phyloP scores from a whole-genome alignment of 306 rosid species.

The Glycine tomentella region DNA sequence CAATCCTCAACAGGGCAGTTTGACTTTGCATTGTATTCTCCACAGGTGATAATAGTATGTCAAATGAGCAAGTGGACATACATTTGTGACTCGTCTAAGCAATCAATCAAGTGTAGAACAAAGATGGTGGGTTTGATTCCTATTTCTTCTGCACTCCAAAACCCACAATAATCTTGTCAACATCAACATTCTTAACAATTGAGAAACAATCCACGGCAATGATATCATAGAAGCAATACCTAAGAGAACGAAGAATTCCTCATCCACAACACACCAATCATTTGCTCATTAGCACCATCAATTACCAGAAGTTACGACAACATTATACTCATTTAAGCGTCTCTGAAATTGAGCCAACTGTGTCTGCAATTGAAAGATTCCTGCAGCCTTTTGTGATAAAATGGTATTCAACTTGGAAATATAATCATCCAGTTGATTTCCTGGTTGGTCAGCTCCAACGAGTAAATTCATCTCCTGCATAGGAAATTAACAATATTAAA shows the following conservation, averaged over 20 bases:
- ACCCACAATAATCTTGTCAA: conserved; percentile 38
- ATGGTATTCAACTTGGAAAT: conserved; percentile 72
- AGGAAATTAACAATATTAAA: conserved; percentile 32
- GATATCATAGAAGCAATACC: conserved; percentile 42
- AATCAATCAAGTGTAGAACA: neutral
- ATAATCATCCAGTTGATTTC: conserved; percentile 80
- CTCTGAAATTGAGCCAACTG: conserved; percentile 84
- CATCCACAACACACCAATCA: conserved; percentile 34
- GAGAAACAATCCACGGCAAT: conserved; percentile 44
- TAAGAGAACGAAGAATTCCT: conserved; percentile 33
- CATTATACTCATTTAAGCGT: conserved; percentile 74
- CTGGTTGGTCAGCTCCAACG: conserved; percentile 84
- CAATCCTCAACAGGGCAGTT: conserved; percentile 41
- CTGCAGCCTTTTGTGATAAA: conserved; percentile 84
- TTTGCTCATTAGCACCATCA: conserved; percentile 46
- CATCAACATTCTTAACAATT: conserved; percentile 21
- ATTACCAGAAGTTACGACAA: conserved; percentile 64
- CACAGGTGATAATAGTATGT: conserved; percentile 32
- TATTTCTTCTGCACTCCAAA: conserved; percentile 33
- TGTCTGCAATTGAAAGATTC: conserved; percentile 80
- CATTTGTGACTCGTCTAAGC: conserved; percentile 34
- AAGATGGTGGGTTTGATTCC: conserved; percentile 9
- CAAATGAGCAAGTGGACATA: conserved; percentile 39
- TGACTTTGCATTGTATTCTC: conserved; percentile 39
- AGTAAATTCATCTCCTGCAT: conserved; percentile 92